Conservation (phyloP, 257 asterid genomes). For the Apocynum venetum region DNA sequence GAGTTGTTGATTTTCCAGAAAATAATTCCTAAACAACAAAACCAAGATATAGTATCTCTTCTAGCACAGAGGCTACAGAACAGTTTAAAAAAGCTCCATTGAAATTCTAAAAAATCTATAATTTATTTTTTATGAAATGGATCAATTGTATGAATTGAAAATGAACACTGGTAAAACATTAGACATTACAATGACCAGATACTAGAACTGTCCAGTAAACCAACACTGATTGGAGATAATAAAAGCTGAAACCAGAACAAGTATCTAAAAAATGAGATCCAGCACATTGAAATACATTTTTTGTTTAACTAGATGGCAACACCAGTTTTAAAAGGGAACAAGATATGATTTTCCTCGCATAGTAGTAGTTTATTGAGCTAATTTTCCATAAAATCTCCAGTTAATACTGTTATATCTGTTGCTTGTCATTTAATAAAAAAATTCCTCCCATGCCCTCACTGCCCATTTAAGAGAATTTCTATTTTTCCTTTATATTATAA, state of each 20-base stretch:
- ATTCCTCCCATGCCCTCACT: not conserved
- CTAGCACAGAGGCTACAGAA: not conserved
- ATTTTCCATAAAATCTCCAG: not conserved
- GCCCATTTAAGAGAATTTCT: not conserved
- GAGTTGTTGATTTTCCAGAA: not conserved
- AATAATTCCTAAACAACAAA: not conserved
- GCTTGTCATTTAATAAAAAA: not conserved
- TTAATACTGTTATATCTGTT: not conserved
- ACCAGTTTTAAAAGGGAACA: not conserved
- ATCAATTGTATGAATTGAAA: not conserved
- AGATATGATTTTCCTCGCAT: not conserved
- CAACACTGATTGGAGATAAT: not conserved
- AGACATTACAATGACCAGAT: not conserved
- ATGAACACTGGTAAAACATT: not conserved
- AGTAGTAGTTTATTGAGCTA: not conserved
- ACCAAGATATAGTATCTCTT: not conserved
- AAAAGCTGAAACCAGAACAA: not conserved
- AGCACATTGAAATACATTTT: not conserved
- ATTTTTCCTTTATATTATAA: not conserved
- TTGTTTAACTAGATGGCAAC: not conserved
- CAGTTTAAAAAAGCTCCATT: not conserved
- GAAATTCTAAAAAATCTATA: not conserved
- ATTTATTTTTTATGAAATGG: no score
- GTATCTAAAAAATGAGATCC: not conserved
- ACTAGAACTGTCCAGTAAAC: not conserved